Conservation (phyloP, 2,329 filamentous ascomycete genomes). For the Colletotrichum salicis region DNA sequence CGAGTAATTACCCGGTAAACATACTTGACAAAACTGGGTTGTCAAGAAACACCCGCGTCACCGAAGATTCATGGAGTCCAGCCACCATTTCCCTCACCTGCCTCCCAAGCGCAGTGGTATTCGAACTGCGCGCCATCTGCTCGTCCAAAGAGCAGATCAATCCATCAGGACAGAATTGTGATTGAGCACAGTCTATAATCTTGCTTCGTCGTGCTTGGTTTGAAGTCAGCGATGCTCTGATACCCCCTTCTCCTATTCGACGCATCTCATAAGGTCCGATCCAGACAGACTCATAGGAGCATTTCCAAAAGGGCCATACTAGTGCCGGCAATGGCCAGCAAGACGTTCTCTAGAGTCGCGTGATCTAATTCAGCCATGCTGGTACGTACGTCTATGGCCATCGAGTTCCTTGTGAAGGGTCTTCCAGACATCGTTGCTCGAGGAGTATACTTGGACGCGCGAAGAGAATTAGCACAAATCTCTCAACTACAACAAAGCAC, state of each 20-base stretch:
- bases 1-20: background rate
- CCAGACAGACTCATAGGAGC: background rate
- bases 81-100: too few relatives aligned
- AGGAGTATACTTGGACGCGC: background rate
- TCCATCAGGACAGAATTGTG: too few relatives aligned
- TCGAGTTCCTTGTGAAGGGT: background rate
- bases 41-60: too few relatives aligned
- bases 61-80: too few relatives aligned
- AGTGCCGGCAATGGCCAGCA: background rate
- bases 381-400: background rate
- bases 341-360: background rate
- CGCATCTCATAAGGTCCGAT: too few relatives aligned
- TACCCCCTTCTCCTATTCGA: too few relatives aligned
- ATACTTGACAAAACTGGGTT: background rate
- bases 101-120: too few relatives aligned
- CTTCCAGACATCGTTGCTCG: background rate
- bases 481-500: background rate
- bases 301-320: background rate
- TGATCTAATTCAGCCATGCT: background rate
- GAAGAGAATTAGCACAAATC: background rate
- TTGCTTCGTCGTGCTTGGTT: too few relatives aligned
- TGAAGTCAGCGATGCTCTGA: too few relatives aligned
- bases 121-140: too few relatives aligned
- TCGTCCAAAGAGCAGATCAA: too few relatives aligned
- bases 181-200: too few relatives aligned